Conservation (phyloP, 2,329 filamentous ascomycete genomes). For the Hypomyces perniciosus region DNA sequence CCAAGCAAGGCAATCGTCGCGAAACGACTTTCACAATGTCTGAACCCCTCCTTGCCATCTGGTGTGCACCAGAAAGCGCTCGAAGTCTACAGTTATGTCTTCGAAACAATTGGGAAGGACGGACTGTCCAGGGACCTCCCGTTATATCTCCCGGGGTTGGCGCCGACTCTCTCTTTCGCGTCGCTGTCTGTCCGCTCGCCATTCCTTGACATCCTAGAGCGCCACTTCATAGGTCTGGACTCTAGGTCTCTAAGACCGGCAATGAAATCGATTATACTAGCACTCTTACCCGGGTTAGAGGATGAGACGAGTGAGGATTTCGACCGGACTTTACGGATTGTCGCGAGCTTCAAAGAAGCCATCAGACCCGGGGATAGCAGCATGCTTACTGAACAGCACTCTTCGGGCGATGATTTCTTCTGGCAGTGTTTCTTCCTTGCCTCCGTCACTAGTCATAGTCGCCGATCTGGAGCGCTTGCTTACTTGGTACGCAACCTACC, state of each 20-base stretch:
- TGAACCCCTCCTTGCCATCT: conserved; percentile 87
- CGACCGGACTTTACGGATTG: conserved; percentile 71
- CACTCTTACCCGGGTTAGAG: conserved; percentile 85
- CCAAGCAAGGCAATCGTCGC: conserved; percentile 79
- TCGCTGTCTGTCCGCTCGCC: conserved; percentile 84
- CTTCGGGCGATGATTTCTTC: conserved; percentile 75
- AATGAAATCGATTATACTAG: conserved; percentile 81
- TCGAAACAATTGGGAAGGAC: conserved; percentile 75
- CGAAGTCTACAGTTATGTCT: conserved; percentile 88
- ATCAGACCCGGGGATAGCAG: conserved; percentile 51
- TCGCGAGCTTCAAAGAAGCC: conserved; percentile 69
- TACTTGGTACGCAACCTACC: conserved; percentile 79
- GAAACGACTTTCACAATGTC: conserved; percentile 87
- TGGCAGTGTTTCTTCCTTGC: conserved; percentile 98
- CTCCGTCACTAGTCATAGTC: conserved; percentile 79
- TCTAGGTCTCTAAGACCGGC: conserved; percentile 71
- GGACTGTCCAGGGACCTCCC: conserved; percentile 75
- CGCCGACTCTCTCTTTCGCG: conserved; percentile 86
- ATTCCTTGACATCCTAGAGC: conserved; percentile 79
- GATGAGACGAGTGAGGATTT: conserved; percentile 98
- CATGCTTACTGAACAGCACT: conserved; percentile 46
- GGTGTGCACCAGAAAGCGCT: conserved; percentile 96
- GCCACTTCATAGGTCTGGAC: conserved; percentile 68
- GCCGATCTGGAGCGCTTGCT: conserved; percentile 79
- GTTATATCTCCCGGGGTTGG: conserved; percentile 83